Conservation (phyloP, 2,329 filamentous ascomycete genomes). For the Corynespora cassiicola region DNA sequence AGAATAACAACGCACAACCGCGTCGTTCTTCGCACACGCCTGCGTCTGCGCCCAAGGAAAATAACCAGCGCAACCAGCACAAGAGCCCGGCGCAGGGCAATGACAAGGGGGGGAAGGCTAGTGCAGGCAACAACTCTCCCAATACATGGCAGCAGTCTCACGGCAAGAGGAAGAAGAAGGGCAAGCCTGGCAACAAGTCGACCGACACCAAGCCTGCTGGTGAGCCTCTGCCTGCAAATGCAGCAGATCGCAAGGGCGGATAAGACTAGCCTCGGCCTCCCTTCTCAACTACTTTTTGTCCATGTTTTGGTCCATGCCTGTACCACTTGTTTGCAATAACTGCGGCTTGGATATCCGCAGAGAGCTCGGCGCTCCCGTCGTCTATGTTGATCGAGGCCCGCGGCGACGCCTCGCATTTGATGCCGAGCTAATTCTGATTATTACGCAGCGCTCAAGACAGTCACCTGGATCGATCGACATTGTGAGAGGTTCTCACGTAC, state of each 20-base stretch:
- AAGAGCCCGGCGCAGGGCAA: slow-evolving; percentile 24
- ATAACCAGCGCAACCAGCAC: slow-evolving; percentile 26
- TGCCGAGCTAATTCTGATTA: no score
- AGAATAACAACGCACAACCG: slow-evolving; percentile 30
- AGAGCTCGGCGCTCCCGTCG: no score
- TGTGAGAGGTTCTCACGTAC: no score
- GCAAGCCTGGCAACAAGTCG: slow-evolving; percentile 28
- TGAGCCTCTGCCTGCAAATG: slow-evolving; percentile 52
- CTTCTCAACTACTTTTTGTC: no score
- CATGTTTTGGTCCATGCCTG: no score
- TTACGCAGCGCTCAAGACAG: no score
- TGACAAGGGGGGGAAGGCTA: slow-evolving; percentile 33
- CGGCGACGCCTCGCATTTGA: no score
- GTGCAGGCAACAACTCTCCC: slow-evolving; percentile 13
- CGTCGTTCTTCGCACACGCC: slow-evolving; percentile 36
- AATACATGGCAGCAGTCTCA: slow-evolving; percentile 28
- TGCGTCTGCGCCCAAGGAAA: slow-evolving; percentile 27
- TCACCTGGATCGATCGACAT: no score
- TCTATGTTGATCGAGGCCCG: no score
- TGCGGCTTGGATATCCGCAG: no score
- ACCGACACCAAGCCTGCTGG: slow-evolving; percentile 41
- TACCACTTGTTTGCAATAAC: no score
- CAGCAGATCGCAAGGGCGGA: slow-evolving; percentile 55
- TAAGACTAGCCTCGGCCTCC: no score
- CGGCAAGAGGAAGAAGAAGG: slow-evolving; percentile 35